These are phyloP conservation scores for Magnusiomyces fungicola DNA, from an alignment of 1,139 yeast species.

Conservation along the genomic window DNA sequence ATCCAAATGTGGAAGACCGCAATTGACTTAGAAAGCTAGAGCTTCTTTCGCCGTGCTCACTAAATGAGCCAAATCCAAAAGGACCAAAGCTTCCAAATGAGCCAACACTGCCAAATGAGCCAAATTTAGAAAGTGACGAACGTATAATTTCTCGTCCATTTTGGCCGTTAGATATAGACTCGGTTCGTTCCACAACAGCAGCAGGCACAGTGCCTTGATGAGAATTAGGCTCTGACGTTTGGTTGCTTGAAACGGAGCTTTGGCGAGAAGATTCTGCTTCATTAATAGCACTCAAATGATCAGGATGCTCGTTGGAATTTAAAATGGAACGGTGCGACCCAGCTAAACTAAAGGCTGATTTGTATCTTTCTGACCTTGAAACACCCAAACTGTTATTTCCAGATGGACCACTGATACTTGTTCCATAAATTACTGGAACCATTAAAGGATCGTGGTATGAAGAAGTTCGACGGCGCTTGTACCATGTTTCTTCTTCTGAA, in stretches of 20 bases:
- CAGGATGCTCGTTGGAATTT: constrained; percentile 6
- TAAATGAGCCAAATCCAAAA: no score
- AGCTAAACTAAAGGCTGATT: constrained; percentile 23
- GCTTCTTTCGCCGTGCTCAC: no score
- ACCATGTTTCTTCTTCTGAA: constrained; percentile 18
- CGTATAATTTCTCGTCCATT: no score
- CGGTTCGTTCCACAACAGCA: no score
- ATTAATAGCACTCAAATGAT: not conserved
- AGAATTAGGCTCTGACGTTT: no score
- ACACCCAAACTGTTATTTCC: not conserved
- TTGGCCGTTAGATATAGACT: no score
- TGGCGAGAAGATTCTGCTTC: constrained; percentile 4
- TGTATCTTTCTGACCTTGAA: constrained; percentile 21
- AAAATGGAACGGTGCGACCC: constrained; percentile 8
- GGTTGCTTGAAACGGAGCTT: not conserved
- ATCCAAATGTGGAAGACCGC: no score
- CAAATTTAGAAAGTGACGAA: no score
- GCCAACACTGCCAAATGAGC: no score
- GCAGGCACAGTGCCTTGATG: no score
- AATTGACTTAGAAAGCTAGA: no score
- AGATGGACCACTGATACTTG: constrained; percentile 9
- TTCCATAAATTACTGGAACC: constrained; percentile 13
- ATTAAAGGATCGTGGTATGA: constrained; percentile 28
- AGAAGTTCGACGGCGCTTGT: constrained; percentile 26
- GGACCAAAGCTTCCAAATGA: no score